Percentiles rank a stretch among this genome's conserved stretches.
phyloP scores from a whole-genome alignment of 106 monocot species.

The Dendrobium nobile region DNA sequence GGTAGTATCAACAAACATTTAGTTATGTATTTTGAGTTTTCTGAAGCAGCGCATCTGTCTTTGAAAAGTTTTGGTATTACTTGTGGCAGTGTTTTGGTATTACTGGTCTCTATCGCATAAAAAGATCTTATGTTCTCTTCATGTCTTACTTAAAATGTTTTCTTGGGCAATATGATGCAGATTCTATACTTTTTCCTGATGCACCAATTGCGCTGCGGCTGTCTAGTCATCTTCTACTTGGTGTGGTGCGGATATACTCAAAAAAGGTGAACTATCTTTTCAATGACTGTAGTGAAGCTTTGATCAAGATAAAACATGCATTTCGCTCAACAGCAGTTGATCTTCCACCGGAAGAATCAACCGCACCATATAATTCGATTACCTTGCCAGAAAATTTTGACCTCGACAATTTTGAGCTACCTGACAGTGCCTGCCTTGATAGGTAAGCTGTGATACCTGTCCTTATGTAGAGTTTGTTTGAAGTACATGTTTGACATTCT shows the following conservation, averaged over 20 bases:
- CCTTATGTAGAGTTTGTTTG: neutral
- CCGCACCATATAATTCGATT: constrained; percentile 98
- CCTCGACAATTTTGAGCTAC: constrained; percentile 98
- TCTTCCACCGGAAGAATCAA: constrained; percentile 98
- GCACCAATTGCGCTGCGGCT: constrained; percentile 95
- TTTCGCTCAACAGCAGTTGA: constrained; percentile 96
- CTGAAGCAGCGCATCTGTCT: neutral
- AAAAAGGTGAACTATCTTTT: constrained; percentile 99
- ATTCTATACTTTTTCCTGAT: constrained; percentile 97
- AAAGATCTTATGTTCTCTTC: neutral
- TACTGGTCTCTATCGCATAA: neutral
- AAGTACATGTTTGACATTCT: neutral
- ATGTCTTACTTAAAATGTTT: neutral
- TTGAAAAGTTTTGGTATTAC: neutral
- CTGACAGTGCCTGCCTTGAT: constrained; percentile 56
- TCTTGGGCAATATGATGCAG: constrained; percentile 31
- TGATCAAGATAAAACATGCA: constrained; percentile 97
- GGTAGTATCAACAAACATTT: neutral
- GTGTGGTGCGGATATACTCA: constrained; percentile 99
- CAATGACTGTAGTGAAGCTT: constrained; percentile 97
- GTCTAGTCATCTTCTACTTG: constrained; percentile 97
- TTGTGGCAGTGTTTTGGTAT: neutral
- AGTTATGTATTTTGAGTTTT: neutral
- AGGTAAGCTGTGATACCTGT: constrained; percentile 40
- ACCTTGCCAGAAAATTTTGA: constrained; percentile 99